Percentiles rank a stretch among this genome's conserved stretches.
These are phyloP conservation scores for Leccinum broughii DNA, from an alignment of 768 basidiomycete species.

Conservation along the genomic window DNA sequence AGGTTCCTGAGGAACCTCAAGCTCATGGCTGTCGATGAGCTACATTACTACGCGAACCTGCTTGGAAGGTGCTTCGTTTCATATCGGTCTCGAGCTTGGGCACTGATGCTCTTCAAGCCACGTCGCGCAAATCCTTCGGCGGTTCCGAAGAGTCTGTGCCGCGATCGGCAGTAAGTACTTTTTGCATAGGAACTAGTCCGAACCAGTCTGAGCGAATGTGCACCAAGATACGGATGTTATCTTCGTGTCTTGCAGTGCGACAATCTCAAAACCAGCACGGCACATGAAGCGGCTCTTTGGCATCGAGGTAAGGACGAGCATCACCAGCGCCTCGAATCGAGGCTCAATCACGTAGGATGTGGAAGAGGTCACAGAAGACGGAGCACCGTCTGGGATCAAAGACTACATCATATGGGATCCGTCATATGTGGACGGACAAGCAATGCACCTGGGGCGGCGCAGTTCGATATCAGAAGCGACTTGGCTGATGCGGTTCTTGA, in stretches of 20 bases:
- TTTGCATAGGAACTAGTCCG: not conserved
- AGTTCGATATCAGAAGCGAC: conserved; percentile 71
- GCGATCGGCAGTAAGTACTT: conserved; percentile 69
- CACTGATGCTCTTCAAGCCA: conserved; percentile 48
- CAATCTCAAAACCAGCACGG: conserved; percentile 69
- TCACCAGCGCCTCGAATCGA: not conserved
- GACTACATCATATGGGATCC: conserved; percentile 82
- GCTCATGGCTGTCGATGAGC: conserved; percentile 79
- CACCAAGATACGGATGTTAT: conserved; percentile 47
- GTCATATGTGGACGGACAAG: conserved; percentile 53
- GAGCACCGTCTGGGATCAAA: conserved; percentile 78
- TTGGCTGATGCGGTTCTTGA: conserved; percentile 71
- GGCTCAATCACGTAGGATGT: conserved; percentile 42
- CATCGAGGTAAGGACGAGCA: conserved; percentile 39
- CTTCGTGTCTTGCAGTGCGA: conserved; percentile 89
- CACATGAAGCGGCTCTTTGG: conserved; percentile 82
- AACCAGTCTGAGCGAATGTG: conserved; percentile 7
- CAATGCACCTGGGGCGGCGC: conserved; percentile 53
- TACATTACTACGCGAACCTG: conserved; percentile 82
- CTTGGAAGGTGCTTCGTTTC: conserved; percentile 63
- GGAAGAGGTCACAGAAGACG: conserved; percentile 72
- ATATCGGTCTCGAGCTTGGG: not conserved
- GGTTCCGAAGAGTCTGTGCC: conserved; percentile 72
- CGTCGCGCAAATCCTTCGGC: conserved; percentile 74
- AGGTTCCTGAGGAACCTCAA: conserved; percentile 79